Base-by-base conservation (phyloP, 2,329 filamentous ascomycete species). In the Aureobasidium sp. region DNA sequence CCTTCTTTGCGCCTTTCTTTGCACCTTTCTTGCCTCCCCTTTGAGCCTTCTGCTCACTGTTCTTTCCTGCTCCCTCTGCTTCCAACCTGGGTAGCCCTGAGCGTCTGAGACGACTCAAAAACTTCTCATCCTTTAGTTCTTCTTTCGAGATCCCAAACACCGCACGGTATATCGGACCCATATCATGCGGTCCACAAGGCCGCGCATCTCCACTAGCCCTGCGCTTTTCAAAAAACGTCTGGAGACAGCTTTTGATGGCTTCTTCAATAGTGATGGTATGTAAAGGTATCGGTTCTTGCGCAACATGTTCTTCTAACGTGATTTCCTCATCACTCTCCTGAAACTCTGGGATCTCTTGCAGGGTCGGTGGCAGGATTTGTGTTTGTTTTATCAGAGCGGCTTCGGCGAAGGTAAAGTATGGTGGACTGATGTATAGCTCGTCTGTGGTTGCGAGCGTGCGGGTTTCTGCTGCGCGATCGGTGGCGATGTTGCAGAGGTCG, bases 91-190 rank as follows among this genome's bases (percentile, higher is more conserved):
- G 41, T 12, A 57, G 25, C 11, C 53, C 53, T 5, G 17, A 2
- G 20, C 53, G 25, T 36, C 53, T 57, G 27, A 94, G 58, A 3
- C 51, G 22, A 55, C 51, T 42, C 22, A 55, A 20, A 4, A 55
- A 55, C 29, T 60, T 65, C 25, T 67, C 62, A 31, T 65, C 63
- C 53, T 63, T 55, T 42, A 67, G 48, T 57, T 66, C 64, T n/a
- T 14, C 52, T 52, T 65, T 67, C n/a, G 56, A 12, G 11, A 65
- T 55, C 1, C 63, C 64, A 55, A 67, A 65, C 11, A 49, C 60
- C 6, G 31, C 37, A n/a, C 61, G 36, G 27, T 62, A 66, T 8
- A 65, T 61, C 22, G 66, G 62, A 20, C 53, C 63, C 66, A 67
- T 61, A 57, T 67, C 64, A 56, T 66, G 65, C 14, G 66, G 65